phyloP scores from a whole-genome alignment of 148 eudicot genomes.

The Persicaria maculosa region DNA sequence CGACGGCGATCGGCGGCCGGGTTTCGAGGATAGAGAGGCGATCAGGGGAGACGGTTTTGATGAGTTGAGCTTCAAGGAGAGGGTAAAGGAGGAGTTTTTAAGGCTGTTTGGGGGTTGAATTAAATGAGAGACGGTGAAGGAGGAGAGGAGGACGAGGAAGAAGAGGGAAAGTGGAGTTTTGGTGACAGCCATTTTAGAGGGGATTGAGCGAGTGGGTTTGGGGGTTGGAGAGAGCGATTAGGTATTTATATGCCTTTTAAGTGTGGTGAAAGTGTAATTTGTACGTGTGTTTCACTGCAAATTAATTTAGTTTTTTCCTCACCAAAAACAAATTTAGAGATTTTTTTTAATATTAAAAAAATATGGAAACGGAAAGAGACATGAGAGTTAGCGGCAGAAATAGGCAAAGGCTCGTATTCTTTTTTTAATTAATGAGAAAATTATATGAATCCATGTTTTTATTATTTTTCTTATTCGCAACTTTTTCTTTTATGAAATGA shows the following conservation, averaged over 20 bases:
- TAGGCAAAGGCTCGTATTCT: slow-evolving; percentile 4
- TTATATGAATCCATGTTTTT: no score
- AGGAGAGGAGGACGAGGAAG: background rate
- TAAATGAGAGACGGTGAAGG: background rate
- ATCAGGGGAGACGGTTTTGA: background rate
- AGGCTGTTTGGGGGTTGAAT: no score
- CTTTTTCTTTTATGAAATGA: no score
- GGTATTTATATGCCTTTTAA: background rate
- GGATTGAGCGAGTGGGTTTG: background rate
- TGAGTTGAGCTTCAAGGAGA: background rate
- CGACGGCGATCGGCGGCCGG: background rate
- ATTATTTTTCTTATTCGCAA: no score
- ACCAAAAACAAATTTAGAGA: background rate
- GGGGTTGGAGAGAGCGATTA: background rate
- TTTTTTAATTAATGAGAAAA: background rate
- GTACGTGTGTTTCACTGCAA: no score
- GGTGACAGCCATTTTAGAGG: background rate
- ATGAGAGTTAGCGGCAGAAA: slow-evolving; percentile 3
- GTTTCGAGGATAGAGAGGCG: no score
- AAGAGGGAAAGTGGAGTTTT: background rate
- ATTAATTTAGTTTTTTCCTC: no score
- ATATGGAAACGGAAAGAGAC: background rate
- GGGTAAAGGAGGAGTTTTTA: background rate
- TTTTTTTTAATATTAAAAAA: background rate
- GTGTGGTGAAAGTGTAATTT: no score